These are phyloP conservation scores for Entonaema liquescens DNA, from an alignment of 495 filamentous ascomycete genomes.

Conservation along the genomic window DNA sequence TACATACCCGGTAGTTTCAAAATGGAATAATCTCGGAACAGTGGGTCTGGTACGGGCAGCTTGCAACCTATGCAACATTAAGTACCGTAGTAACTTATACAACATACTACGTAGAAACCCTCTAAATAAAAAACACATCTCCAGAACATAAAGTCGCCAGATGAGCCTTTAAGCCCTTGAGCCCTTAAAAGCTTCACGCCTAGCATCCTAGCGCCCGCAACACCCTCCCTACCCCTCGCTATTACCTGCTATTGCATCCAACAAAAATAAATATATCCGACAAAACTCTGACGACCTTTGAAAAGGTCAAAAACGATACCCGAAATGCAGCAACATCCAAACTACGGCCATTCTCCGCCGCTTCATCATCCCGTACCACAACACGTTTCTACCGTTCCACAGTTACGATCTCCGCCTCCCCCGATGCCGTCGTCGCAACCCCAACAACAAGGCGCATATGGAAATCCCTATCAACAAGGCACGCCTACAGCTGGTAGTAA, in stretches of 20 bases:
- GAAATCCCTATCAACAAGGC: slow-evolving; percentile 76
- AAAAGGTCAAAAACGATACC: background rate
- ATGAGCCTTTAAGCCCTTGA: slow-evolving; percentile 4
- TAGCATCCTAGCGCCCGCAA: background rate
- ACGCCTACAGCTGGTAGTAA: slow-evolving; percentile 59
- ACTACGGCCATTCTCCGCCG: slow-evolving; percentile 88
- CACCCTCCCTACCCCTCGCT: background rate
- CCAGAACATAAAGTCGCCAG: slow-evolving; percentile 32
- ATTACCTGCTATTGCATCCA: background rate
- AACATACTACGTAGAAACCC: background rate
- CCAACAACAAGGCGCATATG: slow-evolving; percentile 73
- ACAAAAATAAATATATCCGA: background rate
- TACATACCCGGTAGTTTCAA: background rate
- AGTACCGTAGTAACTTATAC: background rate
- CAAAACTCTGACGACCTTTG: background rate
- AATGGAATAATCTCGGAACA: background rate
- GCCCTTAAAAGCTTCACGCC: background rate
- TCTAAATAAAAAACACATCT: slow-evolving; percentile 50
- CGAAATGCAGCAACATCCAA: slow-evolving; percentile 83
- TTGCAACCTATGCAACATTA: background rate
- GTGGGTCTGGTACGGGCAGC: background rate
- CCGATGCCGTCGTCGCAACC: slow-evolving; percentile 72
- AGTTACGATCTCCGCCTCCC: slow-evolving; percentile 95
- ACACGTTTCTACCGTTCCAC: slow-evolving; percentile 98
- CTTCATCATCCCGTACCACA: slow-evolving; percentile 98